Percentiles rank a stretch among this genome's conserved stretches.
These are phyloP conservation scores for Massospora cicadina DNA, from an alignment of 371 early-diverging fungal genomes.

Conservation along the genomic window DNA sequence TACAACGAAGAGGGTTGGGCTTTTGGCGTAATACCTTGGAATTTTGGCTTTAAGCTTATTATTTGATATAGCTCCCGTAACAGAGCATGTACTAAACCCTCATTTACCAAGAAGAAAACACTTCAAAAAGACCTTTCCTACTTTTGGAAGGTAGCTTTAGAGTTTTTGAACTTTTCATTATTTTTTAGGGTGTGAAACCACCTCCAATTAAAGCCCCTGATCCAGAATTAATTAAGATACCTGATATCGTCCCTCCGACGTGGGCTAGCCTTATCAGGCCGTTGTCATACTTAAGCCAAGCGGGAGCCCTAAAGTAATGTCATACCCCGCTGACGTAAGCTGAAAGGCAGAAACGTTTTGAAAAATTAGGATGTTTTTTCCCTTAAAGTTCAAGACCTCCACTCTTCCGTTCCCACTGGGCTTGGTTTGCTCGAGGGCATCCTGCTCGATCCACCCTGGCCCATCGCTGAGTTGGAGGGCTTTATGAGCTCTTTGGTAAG, in stretches of 20 bases:
- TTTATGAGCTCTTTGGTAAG: not conserved
- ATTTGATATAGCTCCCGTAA: not conserved
- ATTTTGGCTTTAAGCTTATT: not conserved
- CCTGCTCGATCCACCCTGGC: constrained; percentile 44
- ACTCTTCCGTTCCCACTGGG: not conserved
- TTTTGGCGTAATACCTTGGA: not conserved
- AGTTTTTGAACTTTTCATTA: not conserved
- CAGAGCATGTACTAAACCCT: not conserved
- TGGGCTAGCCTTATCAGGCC: constrained; percentile 14
- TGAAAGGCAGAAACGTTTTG: not conserved
- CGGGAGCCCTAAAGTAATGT: not conserved
- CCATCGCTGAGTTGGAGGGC: constrained; percentile 30
- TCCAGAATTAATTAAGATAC: constrained; percentile 3
- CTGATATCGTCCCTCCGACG: constrained; percentile 14
- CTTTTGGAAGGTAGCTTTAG: constrained; percentile 4
- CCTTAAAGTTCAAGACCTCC: not conserved
- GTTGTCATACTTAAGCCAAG: not conserved
- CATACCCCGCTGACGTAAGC: not conserved
- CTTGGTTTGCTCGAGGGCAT: constrained; percentile 26
- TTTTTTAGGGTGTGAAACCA: constrained; percentile 8
- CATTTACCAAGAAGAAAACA: not conserved
- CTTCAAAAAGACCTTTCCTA: constrained; percentile 3
- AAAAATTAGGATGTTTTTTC: not conserved
- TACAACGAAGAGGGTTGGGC: not conserved
- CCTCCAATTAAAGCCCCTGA: constrained; percentile 6